Evolutionary conservation across 768 basidiomycete genomes (phyloP).

Genomic region (Boletus pseudo-olivaceus): DNA sequence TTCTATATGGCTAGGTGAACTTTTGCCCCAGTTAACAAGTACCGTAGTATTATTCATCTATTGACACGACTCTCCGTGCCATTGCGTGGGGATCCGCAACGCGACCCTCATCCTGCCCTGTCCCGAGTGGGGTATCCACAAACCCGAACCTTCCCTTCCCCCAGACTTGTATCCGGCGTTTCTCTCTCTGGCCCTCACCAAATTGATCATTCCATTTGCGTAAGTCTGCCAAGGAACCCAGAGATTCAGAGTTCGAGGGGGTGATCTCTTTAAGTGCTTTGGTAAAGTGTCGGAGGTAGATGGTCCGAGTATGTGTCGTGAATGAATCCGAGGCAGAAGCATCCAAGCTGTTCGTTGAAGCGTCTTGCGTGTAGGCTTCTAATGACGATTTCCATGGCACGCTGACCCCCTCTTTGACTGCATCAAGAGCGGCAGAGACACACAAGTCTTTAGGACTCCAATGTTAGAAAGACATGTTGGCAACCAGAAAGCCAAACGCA

Average conservation of each 20-base stretch:
- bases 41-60: conserved; percentile 28
- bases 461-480: conserved; percentile 3
- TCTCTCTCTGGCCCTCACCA: conserved; percentile 75
- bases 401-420: conserved; percentile 79
- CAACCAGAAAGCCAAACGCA: conserved; percentile 37
- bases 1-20: conserved; percentile 10
- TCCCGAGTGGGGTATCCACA: conserved; percentile 40
- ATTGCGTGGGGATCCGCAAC: conserved; percentile 30
- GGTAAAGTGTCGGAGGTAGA: conserved; percentile 65
- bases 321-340: conserved; percentile 6
- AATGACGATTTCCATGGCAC: conserved; percentile 64
- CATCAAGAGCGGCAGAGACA: conserved; percentile 87
- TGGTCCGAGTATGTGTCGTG: conserved; percentile 33
- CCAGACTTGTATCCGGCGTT: conserved; percentile 70
- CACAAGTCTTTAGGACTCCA: conserved; percentile 63
- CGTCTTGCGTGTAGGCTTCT: conserved; percentile 2
- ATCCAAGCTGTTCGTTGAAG: not conserved
- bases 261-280: conserved; percentile 88
- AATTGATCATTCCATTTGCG: conserved; percentile 93
- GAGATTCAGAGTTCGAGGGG: conserved; percentile 80
- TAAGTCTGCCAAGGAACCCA: conserved; percentile 71
- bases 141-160: conserved; percentile 91
- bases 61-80: conserved; percentile 13
- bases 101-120: conserved; percentile 41
- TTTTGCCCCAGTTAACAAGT: conserved; percentile 13